Base-by-base conservation (phyloP, 139 green algal species). In the Volvox reticuliferus region DNA sequence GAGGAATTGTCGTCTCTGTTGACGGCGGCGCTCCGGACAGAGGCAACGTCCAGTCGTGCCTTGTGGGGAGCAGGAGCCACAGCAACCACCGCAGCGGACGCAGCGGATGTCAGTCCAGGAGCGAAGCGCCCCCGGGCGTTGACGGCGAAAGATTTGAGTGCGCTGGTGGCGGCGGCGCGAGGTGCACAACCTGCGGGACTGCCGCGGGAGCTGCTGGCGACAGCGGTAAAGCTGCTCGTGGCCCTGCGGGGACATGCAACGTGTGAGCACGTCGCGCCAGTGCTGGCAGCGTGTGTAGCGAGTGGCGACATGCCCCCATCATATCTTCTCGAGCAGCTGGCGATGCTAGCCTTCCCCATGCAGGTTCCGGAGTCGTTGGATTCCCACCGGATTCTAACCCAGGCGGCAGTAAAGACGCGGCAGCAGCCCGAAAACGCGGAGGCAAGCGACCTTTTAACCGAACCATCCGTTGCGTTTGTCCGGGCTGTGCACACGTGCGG, bases 151-250 rank as follows among this genome's bases (percentile, higher is more conserved):
- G 37, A 55, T 18, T 33, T 89, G 68, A 71, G 65, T 6, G 44
- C 69, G 21, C 30, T 82, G 37, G 28, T 89, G 24, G 68, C 1
- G 24, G 85, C 85, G 0, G 85, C 85, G 26, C 2, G 36, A 24
- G 79, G 26, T 6, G 79, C 32, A 6, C 17, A 28, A 24, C 81
- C 18, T 32, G 21, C n/a, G 32, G 20, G 18, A 33, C 69, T 89
- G 69, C 85, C 85, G 37, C 3, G 28, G 28, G 24, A 26, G 37
- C 69, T 89, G 44, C 69, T 89, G 69, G 44, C 85, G 36, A 9
- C 85, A n/a, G 85, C 85, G 37, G 69, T 18, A 2, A 61, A 30
- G 37, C 68, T 89, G 85, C n/a, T 89, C 69, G 85, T 30, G 69
- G 9, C n/a, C 17, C n/a, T 12, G 0, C 24, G n/a, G 2, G 30